Conservation (phyloP, 257 asterid species). For the Ehretia macrophylla region DNA sequence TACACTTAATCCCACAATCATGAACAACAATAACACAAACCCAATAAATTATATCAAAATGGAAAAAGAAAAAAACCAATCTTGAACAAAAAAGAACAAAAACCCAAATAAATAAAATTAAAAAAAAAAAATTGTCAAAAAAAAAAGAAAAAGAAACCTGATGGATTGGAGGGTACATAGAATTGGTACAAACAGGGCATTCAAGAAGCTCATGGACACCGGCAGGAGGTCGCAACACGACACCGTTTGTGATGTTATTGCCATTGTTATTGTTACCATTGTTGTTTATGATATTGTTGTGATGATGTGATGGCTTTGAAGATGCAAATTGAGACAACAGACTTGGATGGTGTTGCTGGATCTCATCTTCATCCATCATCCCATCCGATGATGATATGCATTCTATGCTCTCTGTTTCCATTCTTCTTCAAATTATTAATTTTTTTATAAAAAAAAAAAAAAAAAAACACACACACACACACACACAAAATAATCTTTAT, state of each 20-base stretch:
- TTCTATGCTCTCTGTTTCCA: conserved; percentile 40
- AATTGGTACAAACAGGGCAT: conserved; percentile 50
- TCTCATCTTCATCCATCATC: conserved; percentile 33
- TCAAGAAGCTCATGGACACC: conserved; percentile 47
- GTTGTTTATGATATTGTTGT: conserved; percentile 3
- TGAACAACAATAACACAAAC: neutral
- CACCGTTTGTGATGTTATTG: conserved; percentile 11
- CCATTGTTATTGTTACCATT: neutral
- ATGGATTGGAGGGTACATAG: conserved; percentile 51
- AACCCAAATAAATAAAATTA: conserved; percentile 8
- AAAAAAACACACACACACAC: neutral
- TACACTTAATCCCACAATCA: too few species aligned
- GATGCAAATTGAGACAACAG: conserved; percentile 27
- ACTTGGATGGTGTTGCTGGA: conserved; percentile 23
- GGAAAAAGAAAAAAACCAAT: conserved; percentile 7
- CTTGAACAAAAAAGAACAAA: neutral
- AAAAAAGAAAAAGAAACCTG: conserved; percentile 24
- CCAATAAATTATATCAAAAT: neutral
- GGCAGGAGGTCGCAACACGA: conserved; percentile 20
- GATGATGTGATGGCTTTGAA: conserved; percentile 20
- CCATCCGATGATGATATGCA: conserved; percentile 37
- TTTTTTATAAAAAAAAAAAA: neutral
- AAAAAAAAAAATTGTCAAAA: neutral
- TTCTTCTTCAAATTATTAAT: conserved; percentile 1
- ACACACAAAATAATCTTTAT: neutral